Conservation (phyloP, 2,329 filamentous ascomycete genomes). For the Epichloe festucae region DNA sequence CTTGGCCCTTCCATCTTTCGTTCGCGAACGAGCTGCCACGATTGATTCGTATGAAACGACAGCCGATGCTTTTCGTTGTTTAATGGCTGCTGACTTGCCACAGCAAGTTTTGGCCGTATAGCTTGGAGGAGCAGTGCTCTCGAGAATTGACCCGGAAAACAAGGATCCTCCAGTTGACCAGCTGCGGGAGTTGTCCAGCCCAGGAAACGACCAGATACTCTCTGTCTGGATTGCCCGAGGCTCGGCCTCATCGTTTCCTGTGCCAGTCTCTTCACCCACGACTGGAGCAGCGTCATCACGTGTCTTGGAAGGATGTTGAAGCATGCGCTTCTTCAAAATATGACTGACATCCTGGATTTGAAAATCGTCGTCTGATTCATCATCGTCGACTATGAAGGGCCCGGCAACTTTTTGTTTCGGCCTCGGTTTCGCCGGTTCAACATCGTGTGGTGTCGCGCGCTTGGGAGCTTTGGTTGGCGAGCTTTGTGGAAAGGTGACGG, state of each 20-base stretch:
- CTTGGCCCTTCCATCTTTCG: constrained; percentile 53
- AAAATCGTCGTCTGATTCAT: constrained; percentile 20
- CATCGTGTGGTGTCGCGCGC: constrained; percentile 22
- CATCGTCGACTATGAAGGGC: constrained; percentile 27
- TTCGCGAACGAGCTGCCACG: constrained; percentile 53
- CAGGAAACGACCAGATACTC: neutral
- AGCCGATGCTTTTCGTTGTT: constrained; percentile 34
- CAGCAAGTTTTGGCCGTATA: constrained; percentile 40
- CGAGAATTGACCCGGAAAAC: constrained; percentile 17
- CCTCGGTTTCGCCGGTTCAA: constrained; percentile 22
- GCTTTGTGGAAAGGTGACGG: constrained; percentile 40
- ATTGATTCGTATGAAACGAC: constrained; percentile 50
- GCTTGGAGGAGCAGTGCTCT: constrained; percentile 13
- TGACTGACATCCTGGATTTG: constrained; percentile 6
- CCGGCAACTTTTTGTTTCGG: constrained; percentile 22
- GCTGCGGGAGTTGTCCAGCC: constrained; percentile 1
- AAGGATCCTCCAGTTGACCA: constrained; percentile 13
- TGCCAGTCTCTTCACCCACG: neutral
- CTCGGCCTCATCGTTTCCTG: constrained; percentile 2
- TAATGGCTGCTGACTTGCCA: constrained; percentile 43
- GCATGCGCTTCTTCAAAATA: constrained; percentile 19
- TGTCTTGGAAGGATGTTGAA: constrained; percentile 13
- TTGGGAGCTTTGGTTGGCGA: constrained; percentile 26
- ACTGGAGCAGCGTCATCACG: neutral
- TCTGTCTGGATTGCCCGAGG: neutral